phyloP scores from a whole-genome alignment of 2,329 filamentous ascomycete genomes.

The Phaeoacremonium minimum region DNA sequence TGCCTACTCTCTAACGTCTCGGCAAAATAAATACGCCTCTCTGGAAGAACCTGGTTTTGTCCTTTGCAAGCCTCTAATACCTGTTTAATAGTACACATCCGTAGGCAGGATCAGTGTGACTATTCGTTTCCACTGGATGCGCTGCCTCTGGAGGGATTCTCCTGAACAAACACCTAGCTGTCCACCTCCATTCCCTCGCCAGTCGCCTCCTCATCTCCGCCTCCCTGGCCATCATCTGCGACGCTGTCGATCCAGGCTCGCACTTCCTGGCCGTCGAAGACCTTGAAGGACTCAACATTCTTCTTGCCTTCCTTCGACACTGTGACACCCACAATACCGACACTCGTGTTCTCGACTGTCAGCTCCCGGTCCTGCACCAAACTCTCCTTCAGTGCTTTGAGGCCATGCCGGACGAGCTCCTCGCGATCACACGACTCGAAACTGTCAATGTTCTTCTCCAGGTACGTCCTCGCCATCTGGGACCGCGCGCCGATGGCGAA shows the following conservation, averaged over 20 bases:
- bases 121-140: too few relatives aligned
- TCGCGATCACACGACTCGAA: constrained; percentile 76
- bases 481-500: constrained; percentile 93
- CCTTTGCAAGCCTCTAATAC: neutral
- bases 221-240: constrained; percentile 48
- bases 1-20: too few relatives aligned
- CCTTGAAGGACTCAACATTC: constrained; percentile 74
- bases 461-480: constrained; percentile 96
- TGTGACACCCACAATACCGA: constrained; percentile 72
- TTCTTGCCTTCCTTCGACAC: constrained; percentile 45
- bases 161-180: constrained; percentile 11
- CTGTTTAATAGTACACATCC: neutral
- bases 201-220: constrained; percentile 34
- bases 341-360: constrained; percentile 93
- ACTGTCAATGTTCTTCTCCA: constrained; percentile 84
- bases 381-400: constrained; percentile 90
- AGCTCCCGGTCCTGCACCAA: constrained; percentile 96
- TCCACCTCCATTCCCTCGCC: constrained; percentile 42
- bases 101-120: too few relatives aligned
- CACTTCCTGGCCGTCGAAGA: constrained; percentile 86
- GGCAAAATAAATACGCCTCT: neutral
- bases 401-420: constrained; percentile 84
- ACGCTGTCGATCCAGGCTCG: constrained; percentile 79
- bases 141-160: too few relatives aligned
- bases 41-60: neutral